Percentiles rank a stretch among this genome's conserved stretches.
phyloP scores from a whole-genome alignment of 306 rosid genomes.

The Crotalaria pallida region DNA sequence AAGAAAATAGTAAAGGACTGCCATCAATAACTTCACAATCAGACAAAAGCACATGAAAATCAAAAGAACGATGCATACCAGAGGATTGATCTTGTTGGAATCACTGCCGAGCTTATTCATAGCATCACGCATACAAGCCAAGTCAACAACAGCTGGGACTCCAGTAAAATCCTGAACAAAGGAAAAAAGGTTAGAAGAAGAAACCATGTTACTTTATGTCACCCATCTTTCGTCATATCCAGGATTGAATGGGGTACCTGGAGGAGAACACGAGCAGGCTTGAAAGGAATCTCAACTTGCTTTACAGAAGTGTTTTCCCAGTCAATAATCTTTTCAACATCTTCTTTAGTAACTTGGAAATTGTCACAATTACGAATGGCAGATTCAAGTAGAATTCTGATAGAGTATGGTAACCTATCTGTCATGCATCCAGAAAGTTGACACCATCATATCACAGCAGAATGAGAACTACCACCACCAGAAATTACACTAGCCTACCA shows the following conservation, averaged over 20 bases:
- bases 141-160: conserved; percentile 97
- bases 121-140: conserved; percentile 99
- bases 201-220: not conserved
- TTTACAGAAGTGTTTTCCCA: conserved; percentile 76
- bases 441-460: not conserved
- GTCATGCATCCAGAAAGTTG: conserved; percentile 24
- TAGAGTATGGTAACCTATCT: conserved; percentile 89
- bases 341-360: conserved; percentile 89
- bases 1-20: too few species aligned
- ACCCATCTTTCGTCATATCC: not conserved
- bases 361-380: conserved; percentile 95
- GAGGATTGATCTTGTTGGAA: conserved; percentile 90
- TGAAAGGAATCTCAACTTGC: conserved; percentile 98
- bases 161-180: conserved; percentile 86
- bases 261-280: conserved; percentile 98
- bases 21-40: not conserved
- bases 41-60: not conserved
- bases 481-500: too few species aligned
- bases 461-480: not conserved
- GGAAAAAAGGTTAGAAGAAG: not conserved
- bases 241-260: conserved; percentile 53
- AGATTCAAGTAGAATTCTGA: conserved; percentile 82
- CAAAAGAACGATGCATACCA: conserved; percentile 48
- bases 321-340: conserved; percentile 91
- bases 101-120: conserved; percentile 95